Evolutionary conservation across 352 stramenopile species (phyloP).

Genomic region (Phytophthora hibernalis): DNA sequence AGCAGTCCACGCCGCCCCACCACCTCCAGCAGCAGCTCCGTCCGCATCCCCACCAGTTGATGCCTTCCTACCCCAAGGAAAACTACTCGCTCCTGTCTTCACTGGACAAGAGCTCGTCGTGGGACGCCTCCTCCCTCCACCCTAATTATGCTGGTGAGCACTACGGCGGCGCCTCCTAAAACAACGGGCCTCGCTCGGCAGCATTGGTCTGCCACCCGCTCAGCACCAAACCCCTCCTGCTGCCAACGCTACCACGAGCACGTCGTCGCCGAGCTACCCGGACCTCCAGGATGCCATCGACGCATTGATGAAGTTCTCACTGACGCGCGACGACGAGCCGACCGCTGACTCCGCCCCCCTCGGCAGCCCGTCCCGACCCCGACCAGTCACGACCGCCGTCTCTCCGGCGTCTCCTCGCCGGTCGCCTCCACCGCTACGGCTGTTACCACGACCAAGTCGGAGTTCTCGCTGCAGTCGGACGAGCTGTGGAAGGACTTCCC

Average conservation of each 20-base stretch:
- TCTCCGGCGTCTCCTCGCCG: conserved; percentile 32
- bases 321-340: conserved; percentile 58
- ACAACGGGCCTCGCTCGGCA: conserved; percentile 45
- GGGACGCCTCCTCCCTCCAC: conserved; percentile 42
- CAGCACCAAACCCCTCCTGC: conserved; percentile 32
- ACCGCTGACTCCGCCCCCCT: conserved; percentile 41
- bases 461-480: conserved; percentile 71
- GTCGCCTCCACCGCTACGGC: conserved; percentile 23
- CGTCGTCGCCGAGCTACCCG: conserved; percentile 60
- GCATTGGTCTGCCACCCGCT: conserved; percentile 38
- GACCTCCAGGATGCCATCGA: conserved; percentile 89
- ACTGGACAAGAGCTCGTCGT: conserved; percentile 65
- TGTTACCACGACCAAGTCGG: conserved; percentile 41
- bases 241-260: conserved; percentile 36
- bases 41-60: conserved; percentile 37
- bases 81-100: conserved; percentile 72
- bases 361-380: conserved; percentile 24
- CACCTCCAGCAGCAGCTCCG: conserved; percentile 37
- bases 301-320: conserved; percentile 88
- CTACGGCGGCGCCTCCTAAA: conserved; percentile 41
- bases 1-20: conserved; percentile 41
- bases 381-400: conserved; percentile 9
- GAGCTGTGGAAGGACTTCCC: conserved; percentile 86
- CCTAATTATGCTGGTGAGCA: conserved; percentile 67
- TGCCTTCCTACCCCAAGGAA: conserved; percentile 65